Evolutionary conservation across 306 rosid species (phyloP), one percentile per base, ranked within the genome.

Genomic region (Clitoria ternatea): DNA sequence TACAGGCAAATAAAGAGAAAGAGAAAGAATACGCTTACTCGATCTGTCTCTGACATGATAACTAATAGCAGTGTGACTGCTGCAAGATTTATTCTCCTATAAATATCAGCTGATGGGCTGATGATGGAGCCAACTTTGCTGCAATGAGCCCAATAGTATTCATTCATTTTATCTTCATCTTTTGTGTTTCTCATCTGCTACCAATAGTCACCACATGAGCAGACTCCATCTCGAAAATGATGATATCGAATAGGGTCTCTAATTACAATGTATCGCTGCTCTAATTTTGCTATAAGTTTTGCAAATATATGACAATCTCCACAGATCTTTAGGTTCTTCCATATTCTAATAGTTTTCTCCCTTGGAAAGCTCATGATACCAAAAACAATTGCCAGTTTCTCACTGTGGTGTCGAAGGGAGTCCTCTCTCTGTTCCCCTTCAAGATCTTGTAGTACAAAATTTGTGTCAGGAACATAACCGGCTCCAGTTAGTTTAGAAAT

Each of bases 141-240:
- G 49, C 39, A 33, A 22, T 66, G 80, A 43, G 5, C 39, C 30
- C 61, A 22, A 17, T 22, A 76, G 45, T 6, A 42, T 30, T 37
- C 27, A 18, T 9, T 17, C 32, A 40, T 40, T 71, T 9, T 61
- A 17, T 52, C 77, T 17, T 4, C 40, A 35, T 37, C 23, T 12
- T 42, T 2, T 9, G 43, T 42, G 72, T 66, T 42, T 53, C 57
- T 73, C 20, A 45, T 61, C 40, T 54, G 62, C 79, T 84, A 90
- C 96, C 93, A 92, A 78, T 88, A 92, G 74, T 92, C 98, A 71
- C 91, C 89, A 67, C 96, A 92, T 15, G 96, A 92, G 84, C 98
- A 92, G 22, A 56, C 68, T 15, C 93, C 96, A 65, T 82, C 83
- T 77, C 17, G 88, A 78, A 92, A 88, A 80, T 90, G 98, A 83